A percentile compares a stretch with the other conserved stretches of the same genome.
Evolutionary conservation across 768 basidiomycete species (phyloP).

Genomic region (Chalciporus sphaerocephalus): DNA sequence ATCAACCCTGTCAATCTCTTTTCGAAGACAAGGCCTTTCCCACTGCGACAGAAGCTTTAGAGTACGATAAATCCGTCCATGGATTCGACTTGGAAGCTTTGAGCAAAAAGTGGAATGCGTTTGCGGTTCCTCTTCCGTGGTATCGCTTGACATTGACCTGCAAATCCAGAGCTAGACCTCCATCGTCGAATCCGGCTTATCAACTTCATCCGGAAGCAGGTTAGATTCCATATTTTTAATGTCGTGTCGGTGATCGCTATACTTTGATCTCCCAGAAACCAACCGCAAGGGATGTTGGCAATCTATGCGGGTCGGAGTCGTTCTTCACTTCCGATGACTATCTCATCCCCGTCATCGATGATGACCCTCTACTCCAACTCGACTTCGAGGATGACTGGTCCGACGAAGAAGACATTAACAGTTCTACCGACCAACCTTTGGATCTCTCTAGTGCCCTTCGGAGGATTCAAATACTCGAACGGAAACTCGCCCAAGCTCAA

Average conservation of each 20-base stretch:
- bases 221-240: conserved; percentile 22
- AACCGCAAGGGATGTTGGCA: conserved; percentile 40
- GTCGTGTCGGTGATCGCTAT: background rate
- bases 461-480: conserved; percentile 57
- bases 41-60: conserved; percentile 54
- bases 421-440: conserved; percentile 13
- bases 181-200: conserved; percentile 77
- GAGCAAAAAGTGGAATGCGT: conserved; percentile 54
- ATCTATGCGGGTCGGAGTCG: conserved; percentile 52
- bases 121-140: background rate
- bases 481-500: conserved; percentile 54
- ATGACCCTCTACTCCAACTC: conserved; percentile 82
- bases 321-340: conserved; percentile 75
- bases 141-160: background rate
- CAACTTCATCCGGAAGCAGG: conserved; percentile 82
- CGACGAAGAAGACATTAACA: conserved; percentile 44
- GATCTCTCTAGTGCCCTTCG: conserved; percentile 34
- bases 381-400: conserved; percentile 70
- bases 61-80: conserved; percentile 56
- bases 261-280: conserved; percentile 43
- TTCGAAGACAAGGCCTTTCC: conserved; percentile 66
- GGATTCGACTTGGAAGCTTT: conserved; percentile 58
- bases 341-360: conserved; percentile 75
- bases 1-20: conserved; percentile 60
- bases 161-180: conserved; percentile 61